Evolutionary conservation across 164 flowering plant genomes (phyloP), one percentile per base, ranked within the genome.

Genomic region (Berberis thunbergii): DNA sequence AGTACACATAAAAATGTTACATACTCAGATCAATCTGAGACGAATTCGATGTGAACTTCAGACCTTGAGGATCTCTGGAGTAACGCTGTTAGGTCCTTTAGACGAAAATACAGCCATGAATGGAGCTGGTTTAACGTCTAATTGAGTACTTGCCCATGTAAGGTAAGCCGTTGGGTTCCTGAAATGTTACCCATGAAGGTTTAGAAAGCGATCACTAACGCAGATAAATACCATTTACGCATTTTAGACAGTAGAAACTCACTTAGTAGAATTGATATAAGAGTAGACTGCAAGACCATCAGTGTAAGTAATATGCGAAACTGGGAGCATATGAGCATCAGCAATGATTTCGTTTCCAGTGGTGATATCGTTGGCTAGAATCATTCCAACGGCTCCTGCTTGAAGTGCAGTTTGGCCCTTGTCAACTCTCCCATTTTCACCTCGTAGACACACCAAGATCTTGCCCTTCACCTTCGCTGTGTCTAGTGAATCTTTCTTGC

Each of bases 311-410:
- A 84, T 49, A 1, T 78, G 81, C 4, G 83, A 60, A 2, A 86
- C 73, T 3, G 85, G 84, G 38, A 82, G 71, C 8, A 76, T 12
- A 50, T 80, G 81, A 54, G 73, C 66, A 43, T 80, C 85, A 1
- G 82, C 68, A 7, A 66, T 26, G 4, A 78, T 13, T 4, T 70
- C 76, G 46, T 72, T 62, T 59, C 49, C 64, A 8, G 54, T 44
- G 43, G 11, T 0, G 7, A 26, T 57, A 54, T 72, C 73, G 60
- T 87, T 84, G 12, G 74, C 80, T 13, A 87, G 61, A 59, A 87
- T 68, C 85, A 84, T 79, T 41, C 83, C 93, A 9, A 74, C 83
- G 6, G 83, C 93, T 4, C 93, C 93, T 0, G 78, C 86, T 1
- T 45, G 64, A 42, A 65, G 60, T 9, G 80, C 87, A 53, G 72